Evolutionary conservation across 768 basidiomycete genomes (phyloP).

Genomic region (Gymnopilus junonius): DNA sequence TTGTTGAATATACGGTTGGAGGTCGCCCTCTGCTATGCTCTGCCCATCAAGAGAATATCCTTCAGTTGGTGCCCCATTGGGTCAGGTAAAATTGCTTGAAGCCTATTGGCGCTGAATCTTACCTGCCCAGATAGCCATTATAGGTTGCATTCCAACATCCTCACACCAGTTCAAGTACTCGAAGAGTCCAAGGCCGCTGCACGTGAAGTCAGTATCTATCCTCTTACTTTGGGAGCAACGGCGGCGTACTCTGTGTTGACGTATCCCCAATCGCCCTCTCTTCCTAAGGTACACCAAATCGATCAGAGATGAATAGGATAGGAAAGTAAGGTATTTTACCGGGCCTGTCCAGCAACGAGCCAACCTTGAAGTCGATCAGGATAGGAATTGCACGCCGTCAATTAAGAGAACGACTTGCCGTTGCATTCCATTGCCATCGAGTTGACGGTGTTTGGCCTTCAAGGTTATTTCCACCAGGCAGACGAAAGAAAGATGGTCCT

Average conservation of each 20-base stretch:
- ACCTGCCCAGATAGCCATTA: conserved; percentile 5
- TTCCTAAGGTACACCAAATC: conserved; percentile 32
- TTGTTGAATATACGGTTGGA: conserved; percentile 11
- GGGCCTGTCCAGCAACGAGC: conserved; percentile 52
- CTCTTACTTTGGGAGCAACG: neutral
- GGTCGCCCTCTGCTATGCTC: conserved; percentile 6
- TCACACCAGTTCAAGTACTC: neutral
- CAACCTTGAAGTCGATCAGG: conserved; percentile 33
- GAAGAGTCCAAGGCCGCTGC: neutral
- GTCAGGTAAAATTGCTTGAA: neutral
- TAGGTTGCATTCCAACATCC: conserved; percentile 2
- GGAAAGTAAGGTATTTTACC: conserved; percentile 14
- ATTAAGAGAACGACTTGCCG: conserved; percentile 33
- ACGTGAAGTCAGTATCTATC: neutral
- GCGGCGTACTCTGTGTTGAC: conserved; percentile 58
- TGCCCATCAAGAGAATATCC: conserved; percentile 6
- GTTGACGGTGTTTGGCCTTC: conserved; percentile 60
- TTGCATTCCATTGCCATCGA: conserved; percentile 72
- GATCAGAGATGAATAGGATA: neutral
- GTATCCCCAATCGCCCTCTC: conserved; percentile 65
- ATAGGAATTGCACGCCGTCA: neutral
- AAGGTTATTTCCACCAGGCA: conserved; percentile 72
- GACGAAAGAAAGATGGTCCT: conserved; percentile 65
- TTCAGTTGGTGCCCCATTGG: neutral
- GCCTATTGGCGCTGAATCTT: neutral